Evolutionary conservation across 345 rosid species (phyloP), one percentile per base, ranked within the genome.

Genomic region (Rhizophora mangle): DNA sequence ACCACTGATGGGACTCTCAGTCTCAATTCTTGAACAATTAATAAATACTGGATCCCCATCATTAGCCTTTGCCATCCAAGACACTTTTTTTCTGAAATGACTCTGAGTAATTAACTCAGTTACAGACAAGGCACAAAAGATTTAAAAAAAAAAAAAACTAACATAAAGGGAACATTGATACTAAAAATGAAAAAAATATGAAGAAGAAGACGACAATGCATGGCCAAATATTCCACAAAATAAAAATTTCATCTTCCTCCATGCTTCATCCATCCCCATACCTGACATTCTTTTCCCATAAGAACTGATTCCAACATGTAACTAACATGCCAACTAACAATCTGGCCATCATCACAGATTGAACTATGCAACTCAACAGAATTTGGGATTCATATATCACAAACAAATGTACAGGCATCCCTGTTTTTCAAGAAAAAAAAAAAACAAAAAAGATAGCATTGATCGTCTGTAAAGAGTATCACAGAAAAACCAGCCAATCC

Each of bases 1-100:
- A 87, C 97, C 98, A 93, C 60, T 78, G 84, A 68, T 83, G 87
- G 62, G 92, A 77, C 96, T 81, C 76, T 93, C 90, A 27, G 86
- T 43, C 39, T 88, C 93, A 68, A 81, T 76, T 73, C 84, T 85
- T 2, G 93, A 79, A 74, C 84, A 66, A 62, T 74, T 79, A 79
- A 74, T 83, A 73, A 85, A 86, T 37, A 82, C 71, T n/a, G 85
- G 79, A 78, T 88, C 85, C 57, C 82, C 85, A 26, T 83, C 92
- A 66, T 74, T 68, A 43, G 76, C 79, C 81, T 85, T 93, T 36
- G 81, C 60, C 80, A 82, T 73, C 94, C 92, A 88, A 62, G 86
- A 84, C 21, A 87, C 82, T 74, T 86, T 86, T 86, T 73, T 86
- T 81, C 82, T 93, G 86, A 69, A 81, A 87, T 67, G 84, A 82